These are phyloP conservation scores for Colletotrichum lini DNA, from an alignment of 2,329 filamentous ascomycete species.

Conservation along the genomic window DNA sequence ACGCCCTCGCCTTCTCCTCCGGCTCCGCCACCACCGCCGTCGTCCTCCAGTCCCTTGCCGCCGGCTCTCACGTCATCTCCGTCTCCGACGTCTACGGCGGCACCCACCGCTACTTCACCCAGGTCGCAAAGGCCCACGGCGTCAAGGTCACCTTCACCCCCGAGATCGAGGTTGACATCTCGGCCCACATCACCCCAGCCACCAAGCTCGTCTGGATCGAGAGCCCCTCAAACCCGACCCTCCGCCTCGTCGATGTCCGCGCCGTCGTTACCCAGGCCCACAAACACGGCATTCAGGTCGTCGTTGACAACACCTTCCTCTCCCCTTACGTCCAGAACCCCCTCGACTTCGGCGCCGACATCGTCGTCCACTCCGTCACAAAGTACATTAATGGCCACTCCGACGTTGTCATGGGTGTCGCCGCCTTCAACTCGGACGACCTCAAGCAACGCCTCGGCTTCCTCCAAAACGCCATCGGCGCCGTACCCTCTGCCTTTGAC, in stretches of 20 bases:
- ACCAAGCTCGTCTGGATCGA: slow-evolving; percentile 99
- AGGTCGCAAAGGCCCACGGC: slow-evolving; percentile 94
- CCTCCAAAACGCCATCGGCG: slow-evolving; percentile 97
- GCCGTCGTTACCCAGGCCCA: slow-evolving; percentile 88
- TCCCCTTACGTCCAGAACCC: slow-evolving; percentile 98
- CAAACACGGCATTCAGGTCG: slow-evolving; percentile 89
- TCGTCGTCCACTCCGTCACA: slow-evolving; percentile 96
- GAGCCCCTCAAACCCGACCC: slow-evolving; percentile 92
- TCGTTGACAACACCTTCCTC: slow-evolving; percentile 99
- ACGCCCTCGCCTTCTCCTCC: slow-evolving; percentile 94
- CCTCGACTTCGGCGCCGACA: slow-evolving; percentile 93
- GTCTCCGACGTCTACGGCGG: slow-evolving; percentile 98
- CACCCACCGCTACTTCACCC: slow-evolving; percentile 98
- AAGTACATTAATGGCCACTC: slow-evolving; percentile 99
- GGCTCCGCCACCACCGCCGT: slow-evolving; percentile 94
- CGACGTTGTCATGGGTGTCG: slow-evolving; percentile 98
- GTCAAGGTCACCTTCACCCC: slow-evolving; percentile 96
- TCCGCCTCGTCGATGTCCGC: slow-evolving; percentile 92
- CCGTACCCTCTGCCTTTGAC: slow-evolving; percentile 95
- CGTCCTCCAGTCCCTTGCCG: slow-evolving; percentile 91
- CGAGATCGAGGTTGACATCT: slow-evolving; percentile 90
- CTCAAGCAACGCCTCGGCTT: slow-evolving; percentile 86
- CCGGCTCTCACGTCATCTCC: slow-evolving; percentile 93
- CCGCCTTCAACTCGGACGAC: slow-evolving; percentile 90
- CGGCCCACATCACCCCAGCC: slow-evolving; percentile 85